These are phyloP conservation scores for Phlebiopsis flavidoalba DNA, from an alignment of 768 basidiomycete genomes.

Conservation along the genomic window DNA sequence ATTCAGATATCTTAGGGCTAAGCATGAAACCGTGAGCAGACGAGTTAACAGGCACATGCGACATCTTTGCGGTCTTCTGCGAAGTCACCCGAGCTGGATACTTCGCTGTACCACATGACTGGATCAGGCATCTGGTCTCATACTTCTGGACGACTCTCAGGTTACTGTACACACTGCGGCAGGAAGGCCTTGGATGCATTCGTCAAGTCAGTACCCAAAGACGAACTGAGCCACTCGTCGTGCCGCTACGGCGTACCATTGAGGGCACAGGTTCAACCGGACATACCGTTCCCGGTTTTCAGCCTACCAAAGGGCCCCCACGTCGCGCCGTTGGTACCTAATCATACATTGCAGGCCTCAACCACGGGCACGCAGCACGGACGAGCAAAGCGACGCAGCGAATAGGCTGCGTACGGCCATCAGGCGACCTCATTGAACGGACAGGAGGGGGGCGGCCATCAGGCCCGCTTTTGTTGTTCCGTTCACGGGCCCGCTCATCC, in stretches of 20 bases:
- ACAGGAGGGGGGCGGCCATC: constrained; percentile 82
- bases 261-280: constrained; percentile 82
- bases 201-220: constrained; percentile 87
- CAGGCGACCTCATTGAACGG: constrained; percentile 88
- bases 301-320: constrained; percentile 81
- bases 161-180: constrained; percentile 78
- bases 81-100: constrained; percentile 77
- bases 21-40: constrained; percentile 61
- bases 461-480: constrained; percentile 95
- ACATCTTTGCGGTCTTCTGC: constrained; percentile 78
- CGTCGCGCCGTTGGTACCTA: constrained; percentile 74
- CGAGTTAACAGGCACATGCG: constrained; percentile 78
- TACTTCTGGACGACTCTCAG: constrained; percentile 71
- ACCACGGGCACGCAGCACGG: constrained; percentile 91
- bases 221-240: constrained; percentile 86
- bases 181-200: constrained; percentile 82
- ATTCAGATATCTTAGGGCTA: constrained; percentile 52
- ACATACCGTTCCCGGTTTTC: constrained; percentile 77
- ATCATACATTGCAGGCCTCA: constrained; percentile 89
- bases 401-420: constrained; percentile 95
- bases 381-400: constrained; percentile 92
- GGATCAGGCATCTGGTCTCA: constrained; percentile 89
- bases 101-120: constrained; percentile 87
- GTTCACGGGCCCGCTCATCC: constrained; percentile 92
- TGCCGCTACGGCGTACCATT: constrained; percentile 83